These are phyloP conservation scores for Aspergillus pseudoterreus DNA, from an alignment of 2,329 filamentous ascomycete genomes.

Conservation along the genomic window DNA sequence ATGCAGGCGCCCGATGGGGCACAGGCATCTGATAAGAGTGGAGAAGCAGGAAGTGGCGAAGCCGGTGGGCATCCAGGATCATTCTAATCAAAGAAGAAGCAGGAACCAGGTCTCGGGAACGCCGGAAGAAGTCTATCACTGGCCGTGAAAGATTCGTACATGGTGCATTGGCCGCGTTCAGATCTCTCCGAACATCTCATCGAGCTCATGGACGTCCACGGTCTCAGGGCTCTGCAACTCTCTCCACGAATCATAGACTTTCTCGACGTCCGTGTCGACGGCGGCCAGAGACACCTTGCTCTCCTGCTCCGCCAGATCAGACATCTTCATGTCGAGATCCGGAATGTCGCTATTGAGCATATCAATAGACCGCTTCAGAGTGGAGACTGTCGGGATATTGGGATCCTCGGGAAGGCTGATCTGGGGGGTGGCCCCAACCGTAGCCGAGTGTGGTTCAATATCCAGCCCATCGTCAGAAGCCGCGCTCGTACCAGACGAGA, in stretches of 20 bases:
- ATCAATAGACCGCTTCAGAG: constrained; percentile 38
- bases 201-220: constrained; percentile 89
- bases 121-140: constrained; percentile 6
- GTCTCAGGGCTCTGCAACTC: constrained; percentile 73
- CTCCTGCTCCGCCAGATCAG: constrained; percentile 29
- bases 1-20: neutral
- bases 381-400: constrained; percentile 25
- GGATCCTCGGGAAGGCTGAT: constrained; percentile 30
- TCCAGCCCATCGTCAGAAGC: constrained; percentile 30
- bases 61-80: no score
- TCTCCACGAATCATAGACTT: constrained; percentile 53
- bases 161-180: constrained; percentile 35
- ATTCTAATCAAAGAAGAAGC: neutral
- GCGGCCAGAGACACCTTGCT: constrained; percentile 44
- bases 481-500: constrained; percentile 41
- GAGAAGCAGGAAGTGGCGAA: neutral
- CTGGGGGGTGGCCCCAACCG: constrained; percentile 22
- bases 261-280: constrained; percentile 32
- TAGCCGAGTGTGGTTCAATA: constrained; percentile 19
- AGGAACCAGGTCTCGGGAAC: neutral
- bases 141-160: neutral
- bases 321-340: constrained; percentile 35
- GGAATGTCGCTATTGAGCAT: constrained; percentile 37
- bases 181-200: constrained; percentile 76
- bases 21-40: neutral